Base-by-base conservation (phyloP, 2,329 filamentous ascomycete genomes). In the Curvularia sp. region DNA sequence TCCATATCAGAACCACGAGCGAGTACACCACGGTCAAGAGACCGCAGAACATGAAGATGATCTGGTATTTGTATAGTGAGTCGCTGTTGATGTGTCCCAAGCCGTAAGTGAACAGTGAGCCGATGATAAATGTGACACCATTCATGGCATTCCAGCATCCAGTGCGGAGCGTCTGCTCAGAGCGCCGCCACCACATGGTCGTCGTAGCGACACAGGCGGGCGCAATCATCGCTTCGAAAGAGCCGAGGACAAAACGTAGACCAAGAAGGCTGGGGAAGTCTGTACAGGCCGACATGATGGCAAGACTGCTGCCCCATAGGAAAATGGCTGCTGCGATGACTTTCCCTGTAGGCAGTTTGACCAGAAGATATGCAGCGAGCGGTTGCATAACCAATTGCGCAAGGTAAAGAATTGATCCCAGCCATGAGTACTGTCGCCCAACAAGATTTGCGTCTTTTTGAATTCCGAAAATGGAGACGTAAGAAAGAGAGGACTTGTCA, bases 81-180 rank as follows among this genome's bases (percentile, higher is more conserved):
- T 69, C 53, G 9, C 82, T 84, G 1, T 82, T 61, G 58, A 87
- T 85, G 49, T 83, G 84, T 15, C 84, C 85, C 0, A 88, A 75
- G 0, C 84, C 84, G 58, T 86, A 86, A 0, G 83, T 85, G 30
- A 85, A 78, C n/a, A 86, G 76, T 60, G 82, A 83, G 0, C 84
- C 83, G n/a, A 81, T 79, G 62, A 86, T 83, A 66, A 82, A 83
- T 0, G 83, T 85, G 4, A 86, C 68, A 0, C 85, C 85, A 59
- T 86, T 86, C 82, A 86, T 87, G n/a, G 80, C 82, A 64, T 86
- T 86, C 85, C 85, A 87, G 3, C 80, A 80, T 7, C 81, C 81
- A 5, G 84, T 82, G 2, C 85, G 75, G 43, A 84, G 64, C 0
- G 85, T 85, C 71, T 88, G 85, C 64, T 87, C 85, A 53, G 81